Base-by-base conservation (phyloP, 768 basidiomycete species). In the Cantharellus cinnabarinus region DNA sequence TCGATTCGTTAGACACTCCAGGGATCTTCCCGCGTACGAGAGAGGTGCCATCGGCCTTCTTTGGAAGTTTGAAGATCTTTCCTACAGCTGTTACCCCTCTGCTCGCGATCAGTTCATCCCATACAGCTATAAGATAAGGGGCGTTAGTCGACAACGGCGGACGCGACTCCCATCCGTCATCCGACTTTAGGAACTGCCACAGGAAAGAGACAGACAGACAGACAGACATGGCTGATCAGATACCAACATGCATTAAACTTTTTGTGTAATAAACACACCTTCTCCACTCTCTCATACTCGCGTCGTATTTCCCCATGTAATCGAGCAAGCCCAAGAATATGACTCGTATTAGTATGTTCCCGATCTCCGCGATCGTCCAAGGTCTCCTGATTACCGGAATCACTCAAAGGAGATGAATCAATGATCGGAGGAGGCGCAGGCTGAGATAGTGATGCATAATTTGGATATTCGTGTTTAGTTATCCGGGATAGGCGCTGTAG, bases 71-170 rank as follows among this genome's bases (percentile, higher is more conserved):
- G 41, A 42, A 44, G 58, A n/a, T 7, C 62, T 58, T 34, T 71
- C 67, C 14, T 60, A 58, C 59, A 58, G 57, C 59, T 81, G 83
- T 0, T 72, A 76, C 63, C 76, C 80, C 66, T 79, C 80, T 20
- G 90, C 71, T 81, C 62, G 75, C 73, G 5, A 81, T 61, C 1
- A 89, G 73, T 66, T 90, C 86, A 58, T 83, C 76, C 86, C 87
- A 91, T 0, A 91, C 85, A 0, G 85, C 81, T 7, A 83, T 72
- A 38, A 88, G 73, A 65, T 89, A 86, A 5, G 83, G 83, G 0
- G 86, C 82, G 68, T 90, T 91, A 4, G 82, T 86, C 5, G 65
- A 66, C 39, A 69, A 54, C 40, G 56, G 39, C 5, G 54, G 34
- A 10, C 10, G 35, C 7, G 52, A 54, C 7, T 37, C 35, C 14